Evolutionary conservation across 805 yeast genomes (phyloP).

Genomic region (Suhomyces sp.): DNA sequence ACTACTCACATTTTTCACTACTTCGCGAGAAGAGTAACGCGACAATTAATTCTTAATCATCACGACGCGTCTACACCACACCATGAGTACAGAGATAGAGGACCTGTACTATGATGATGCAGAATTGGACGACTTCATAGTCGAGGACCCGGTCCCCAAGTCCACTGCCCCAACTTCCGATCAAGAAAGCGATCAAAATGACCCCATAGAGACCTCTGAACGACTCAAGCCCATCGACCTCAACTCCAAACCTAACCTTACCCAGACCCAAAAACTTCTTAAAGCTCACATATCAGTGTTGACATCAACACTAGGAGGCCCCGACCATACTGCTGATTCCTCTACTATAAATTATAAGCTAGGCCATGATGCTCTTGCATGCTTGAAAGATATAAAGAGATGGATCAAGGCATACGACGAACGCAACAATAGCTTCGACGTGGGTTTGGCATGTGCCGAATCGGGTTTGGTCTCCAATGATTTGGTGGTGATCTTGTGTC

Average conservation of each 20-base stretch:
- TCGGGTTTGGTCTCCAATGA: constrained; percentile 72
- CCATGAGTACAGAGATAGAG: neutral
- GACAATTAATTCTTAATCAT: neutral
- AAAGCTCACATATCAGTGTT: constrained; percentile 76
- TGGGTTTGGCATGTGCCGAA: constrained; percentile 84
- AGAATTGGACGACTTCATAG: constrained; percentile 38
- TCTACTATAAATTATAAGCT: constrained; percentile 61
- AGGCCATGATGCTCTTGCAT: constrained; percentile 85
- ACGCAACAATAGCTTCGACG: constrained; percentile 63
- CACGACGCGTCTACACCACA: constrained; percentile 2
- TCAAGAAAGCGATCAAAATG: constrained; percentile 11
- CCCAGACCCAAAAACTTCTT: constrained; percentile 40
- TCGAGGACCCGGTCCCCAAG: constrained; percentile 19
- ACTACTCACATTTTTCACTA: neutral
- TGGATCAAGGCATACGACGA: constrained; percentile 89
- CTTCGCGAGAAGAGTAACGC: neutral
- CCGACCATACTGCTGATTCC: constrained; percentile 55
- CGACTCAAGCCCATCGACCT: constrained; percentile 22
- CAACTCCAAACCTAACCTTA: constrained; percentile 29
- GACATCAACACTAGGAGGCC: constrained; percentile 89
- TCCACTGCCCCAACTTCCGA: neutral
- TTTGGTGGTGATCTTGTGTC: constrained; percentile 66
- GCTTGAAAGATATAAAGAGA: constrained; percentile 80
- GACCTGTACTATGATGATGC: constrained; percentile 13
- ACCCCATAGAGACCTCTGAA: constrained; percentile 12